Evolutionary conservation across 768 basidiomycete genomes (phyloP).

Genomic region (Suillus fuscotomentosus): DNA sequence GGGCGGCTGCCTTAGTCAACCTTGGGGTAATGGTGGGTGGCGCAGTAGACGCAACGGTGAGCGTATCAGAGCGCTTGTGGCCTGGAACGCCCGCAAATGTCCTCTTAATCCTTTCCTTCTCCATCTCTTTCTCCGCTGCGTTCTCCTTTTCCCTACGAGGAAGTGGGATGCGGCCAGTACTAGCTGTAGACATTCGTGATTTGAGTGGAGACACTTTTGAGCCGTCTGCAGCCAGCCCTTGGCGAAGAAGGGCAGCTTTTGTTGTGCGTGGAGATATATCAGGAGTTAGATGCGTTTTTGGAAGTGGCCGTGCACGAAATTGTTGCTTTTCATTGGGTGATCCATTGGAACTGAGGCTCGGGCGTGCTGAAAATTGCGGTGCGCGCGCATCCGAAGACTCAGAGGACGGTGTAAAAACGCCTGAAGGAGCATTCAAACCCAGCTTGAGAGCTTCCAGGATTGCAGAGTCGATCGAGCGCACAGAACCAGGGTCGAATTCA

Average conservation of each 20-base stretch:
- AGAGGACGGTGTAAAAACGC: conserved; percentile 38
- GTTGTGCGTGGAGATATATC: conserved; percentile 78
- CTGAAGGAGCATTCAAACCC: conserved; percentile 42
- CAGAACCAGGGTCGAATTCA: conserved; percentile 33
- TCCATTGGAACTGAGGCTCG: conserved; percentile 31
- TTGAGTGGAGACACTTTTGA: conserved; percentile 15
- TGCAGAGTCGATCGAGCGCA: conserved; percentile 46
- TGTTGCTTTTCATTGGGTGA: conserved; percentile 43
- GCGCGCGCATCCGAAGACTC: conserved; percentile 21
- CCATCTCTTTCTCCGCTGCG: conserved; percentile 44
- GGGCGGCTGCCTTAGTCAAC: conserved; percentile 73
- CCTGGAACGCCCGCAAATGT: conserved; percentile 81
- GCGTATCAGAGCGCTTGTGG: conserved; percentile 69
- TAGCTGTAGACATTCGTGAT: conserved; percentile 32
- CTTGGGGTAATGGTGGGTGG: conserved; percentile 70
- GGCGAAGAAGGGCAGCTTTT: conserved; percentile 70
- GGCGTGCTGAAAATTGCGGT: conserved; percentile 22
- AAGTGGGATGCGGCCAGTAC: conserved; percentile 31
- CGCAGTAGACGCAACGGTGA: conserved; percentile 71
- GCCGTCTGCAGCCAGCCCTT: conserved; percentile 49
- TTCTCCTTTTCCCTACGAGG: conserved; percentile 28
- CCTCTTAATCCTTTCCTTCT: conserved; percentile 59
- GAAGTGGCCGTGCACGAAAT: conserved; percentile 71
- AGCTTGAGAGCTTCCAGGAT: conserved; percentile 43
- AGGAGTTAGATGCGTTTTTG: conserved; percentile 57